phyloP scores from a whole-genome alignment of 78 protist species.

The Cavenderia fasciculata region DNA sequence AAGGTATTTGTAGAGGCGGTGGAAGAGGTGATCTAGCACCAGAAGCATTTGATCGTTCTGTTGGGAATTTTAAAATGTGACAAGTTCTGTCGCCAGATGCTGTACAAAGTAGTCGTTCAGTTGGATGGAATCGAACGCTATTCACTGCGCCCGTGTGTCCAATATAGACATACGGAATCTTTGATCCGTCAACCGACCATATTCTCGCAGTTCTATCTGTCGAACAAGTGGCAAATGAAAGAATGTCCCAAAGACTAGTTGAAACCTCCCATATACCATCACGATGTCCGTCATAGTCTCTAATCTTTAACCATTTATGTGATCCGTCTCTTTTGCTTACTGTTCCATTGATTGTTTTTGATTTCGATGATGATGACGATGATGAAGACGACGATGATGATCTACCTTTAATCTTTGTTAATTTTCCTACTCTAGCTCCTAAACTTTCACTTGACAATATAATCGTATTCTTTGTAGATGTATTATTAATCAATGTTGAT shows the following conservation, averaged over 20 bases:
- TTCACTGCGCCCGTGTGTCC: constrained; percentile 66
- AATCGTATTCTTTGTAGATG: not conserved
- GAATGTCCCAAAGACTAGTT: constrained; percentile 52
- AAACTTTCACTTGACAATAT: not conserved
- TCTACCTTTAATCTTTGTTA: not conserved
- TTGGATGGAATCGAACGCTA: constrained; percentile 38
- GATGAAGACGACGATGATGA: not conserved
- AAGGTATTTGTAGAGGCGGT: not conserved
- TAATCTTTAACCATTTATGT: constrained; percentile 63
- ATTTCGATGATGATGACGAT: constrained; percentile 7
- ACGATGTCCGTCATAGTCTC: constrained; percentile 54
- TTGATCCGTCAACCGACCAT: constrained; percentile 43
- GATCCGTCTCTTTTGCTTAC: constrained; percentile 57
- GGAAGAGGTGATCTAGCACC: not conserved
- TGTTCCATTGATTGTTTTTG: not conserved
- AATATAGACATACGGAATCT: constrained; percentile 34
- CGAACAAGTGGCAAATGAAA: constrained; percentile 38
- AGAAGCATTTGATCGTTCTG: constrained; percentile 7
- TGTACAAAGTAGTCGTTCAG: constrained; percentile 39
- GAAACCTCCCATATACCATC: constrained; percentile 69
- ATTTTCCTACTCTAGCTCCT: not conserved
- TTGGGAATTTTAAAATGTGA: constrained; percentile 33
- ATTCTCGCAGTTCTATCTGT: constrained; percentile 65
- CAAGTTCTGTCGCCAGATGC: constrained; percentile 61
- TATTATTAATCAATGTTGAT: too few relatives aligned